Percentiles rank a stretch among this genome's conserved stretches.
Conservation (phyloP, 345 rosid species). For the Iberis pinnata region DNA sequence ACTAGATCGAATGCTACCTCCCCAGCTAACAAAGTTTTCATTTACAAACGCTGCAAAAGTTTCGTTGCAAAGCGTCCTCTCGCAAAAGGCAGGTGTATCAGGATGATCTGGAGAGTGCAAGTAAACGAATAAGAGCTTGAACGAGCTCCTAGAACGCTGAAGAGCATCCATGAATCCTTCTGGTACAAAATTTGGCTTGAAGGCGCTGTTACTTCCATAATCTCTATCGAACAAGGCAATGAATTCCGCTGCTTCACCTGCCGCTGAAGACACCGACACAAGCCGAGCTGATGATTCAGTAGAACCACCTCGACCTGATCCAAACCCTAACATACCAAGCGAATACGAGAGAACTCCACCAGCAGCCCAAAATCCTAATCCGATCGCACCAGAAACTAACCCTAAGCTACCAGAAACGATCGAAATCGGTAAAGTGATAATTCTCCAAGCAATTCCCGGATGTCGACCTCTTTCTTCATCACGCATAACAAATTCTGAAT, state of each 20-base stretch:
- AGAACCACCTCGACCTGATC: constrained; percentile 34
- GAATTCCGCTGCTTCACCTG: constrained; percentile 68
- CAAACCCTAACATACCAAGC: constrained; percentile 70
- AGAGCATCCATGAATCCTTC: constrained; percentile 97
- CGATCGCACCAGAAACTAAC: constrained; percentile 77
- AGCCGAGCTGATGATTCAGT: constrained; percentile 48
- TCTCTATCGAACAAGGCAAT: constrained; percentile 75
- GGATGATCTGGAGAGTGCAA: constrained; percentile 98
- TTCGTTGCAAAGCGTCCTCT: constrained; percentile 67
- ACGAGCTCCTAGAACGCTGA: constrained; percentile 66
- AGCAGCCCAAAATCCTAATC: constrained; percentile 92
- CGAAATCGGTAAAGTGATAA: constrained; percentile 73
- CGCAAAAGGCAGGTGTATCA: constrained; percentile 69
- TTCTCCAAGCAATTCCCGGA: constrained; percentile 78
- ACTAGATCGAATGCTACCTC: constrained; percentile 85
- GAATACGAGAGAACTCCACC: constrained; percentile 87
- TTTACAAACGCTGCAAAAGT: constrained; percentile 57
- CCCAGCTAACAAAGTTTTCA: constrained; percentile 93
- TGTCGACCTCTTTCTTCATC: constrained; percentile 18
- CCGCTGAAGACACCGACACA: constrained; percentile 55
- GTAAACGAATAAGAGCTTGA: constrained; percentile 76
- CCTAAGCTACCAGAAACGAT: constrained; percentile 84
- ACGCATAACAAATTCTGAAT: constrained; percentile 14
- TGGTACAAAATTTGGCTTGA: constrained; percentile 57
- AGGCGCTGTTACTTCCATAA: constrained; percentile 34